Conservation (phyloP, 208 protist species). For the Leishmania gerbilli region DNA sequence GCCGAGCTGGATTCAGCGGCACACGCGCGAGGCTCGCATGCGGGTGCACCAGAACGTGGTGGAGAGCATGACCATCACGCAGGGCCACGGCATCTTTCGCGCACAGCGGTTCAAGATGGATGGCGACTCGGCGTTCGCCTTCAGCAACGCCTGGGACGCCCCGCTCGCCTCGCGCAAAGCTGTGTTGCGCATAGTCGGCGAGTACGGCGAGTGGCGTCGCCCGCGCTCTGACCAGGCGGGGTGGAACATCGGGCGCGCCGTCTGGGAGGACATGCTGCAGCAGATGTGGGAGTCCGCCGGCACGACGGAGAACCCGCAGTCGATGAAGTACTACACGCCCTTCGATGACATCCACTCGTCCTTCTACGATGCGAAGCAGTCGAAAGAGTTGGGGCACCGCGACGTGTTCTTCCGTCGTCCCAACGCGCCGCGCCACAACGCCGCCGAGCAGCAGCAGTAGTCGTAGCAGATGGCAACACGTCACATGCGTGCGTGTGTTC, state of each 20-base stretch:
- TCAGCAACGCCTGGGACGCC: slow-evolving; percentile 90
- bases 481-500: neutral
- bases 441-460: slow-evolving; percentile 49
- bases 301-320: slow-evolving; percentile 86
- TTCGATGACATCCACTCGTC: slow-evolving; percentile 81
- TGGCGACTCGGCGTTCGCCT: slow-evolving; percentile 82
- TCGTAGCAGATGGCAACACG: neutral
- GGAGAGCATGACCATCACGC: slow-evolving; percentile 89
- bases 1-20: slow-evolving; percentile 79
- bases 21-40: slow-evolving; percentile 89
- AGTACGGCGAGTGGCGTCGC: slow-evolving; percentile 92
- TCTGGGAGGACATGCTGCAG: slow-evolving; percentile 89
- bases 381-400: slow-evolving; percentile 85
- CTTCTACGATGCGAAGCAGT: slow-evolving; percentile 85
- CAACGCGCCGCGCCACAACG: slow-evolving; percentile 84
- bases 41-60: slow-evolving; percentile 89
- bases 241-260: slow-evolving; percentile 82
- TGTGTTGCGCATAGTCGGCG: slow-evolving; percentile 88
- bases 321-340: slow-evolving; percentile 93
- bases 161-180: slow-evolving; percentile 83
- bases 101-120: slow-evolving; percentile 93
- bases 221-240: slow-evolving; percentile 73
- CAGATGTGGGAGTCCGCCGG: slow-evolving; percentile 86
- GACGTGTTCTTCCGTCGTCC: slow-evolving; percentile 89
- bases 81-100: slow-evolving; percentile 88